Base-by-base conservation (phyloP, 192 early-diverging fungal species). In the Umbelopsis vinacea region DNA sequence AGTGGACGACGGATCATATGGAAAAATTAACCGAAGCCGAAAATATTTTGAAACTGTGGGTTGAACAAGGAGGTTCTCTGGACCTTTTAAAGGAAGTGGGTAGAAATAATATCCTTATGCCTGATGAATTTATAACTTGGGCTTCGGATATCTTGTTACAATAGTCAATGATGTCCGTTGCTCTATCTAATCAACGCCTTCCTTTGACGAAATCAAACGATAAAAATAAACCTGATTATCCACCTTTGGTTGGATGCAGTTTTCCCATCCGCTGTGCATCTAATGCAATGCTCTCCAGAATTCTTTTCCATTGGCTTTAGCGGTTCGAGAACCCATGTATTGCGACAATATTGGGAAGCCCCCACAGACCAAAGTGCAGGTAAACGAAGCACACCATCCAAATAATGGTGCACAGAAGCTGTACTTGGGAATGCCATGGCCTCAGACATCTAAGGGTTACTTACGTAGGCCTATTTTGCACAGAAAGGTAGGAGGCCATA, bases 1-100 rank as follows among this genome's bases (percentile, higher is more conserved):
- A 82, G 71, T 83, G 85, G 75, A 79, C 67, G 6, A 80, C 72
- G 19, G 72, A 74, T 33, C 79, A 84, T 17, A 89, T 79, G 50
- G 85, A 83, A n/a, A 85, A 83, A 0, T 35, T 63, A 12, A 19
- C 57, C 33, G 57, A 63, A 63, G 57, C 57, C 33, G 57, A 63
- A 63, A 26, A 29, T 8, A 38, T 63, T 63, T 19, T 63, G 15
- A 63, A 38, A 37, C 17, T 63, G 33, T 63, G 57, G 57, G 6
- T 63, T 14, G 57, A 35, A 63, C 26, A 37, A 63, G 57, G 57
- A 37, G 57, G 57, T 4, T 37, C 57, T 10, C 19, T 63, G 15
- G 17, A 63, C 26, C 12, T 63, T 26, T 35, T 63, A 26, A 63
- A 63, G 33, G 57, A 63, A 63, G n/a, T 63, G 15, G 57, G 57